Conservation (phyloP, 495 filamentous ascomycete genomes). For the Ramalina peruviana region DNA sequence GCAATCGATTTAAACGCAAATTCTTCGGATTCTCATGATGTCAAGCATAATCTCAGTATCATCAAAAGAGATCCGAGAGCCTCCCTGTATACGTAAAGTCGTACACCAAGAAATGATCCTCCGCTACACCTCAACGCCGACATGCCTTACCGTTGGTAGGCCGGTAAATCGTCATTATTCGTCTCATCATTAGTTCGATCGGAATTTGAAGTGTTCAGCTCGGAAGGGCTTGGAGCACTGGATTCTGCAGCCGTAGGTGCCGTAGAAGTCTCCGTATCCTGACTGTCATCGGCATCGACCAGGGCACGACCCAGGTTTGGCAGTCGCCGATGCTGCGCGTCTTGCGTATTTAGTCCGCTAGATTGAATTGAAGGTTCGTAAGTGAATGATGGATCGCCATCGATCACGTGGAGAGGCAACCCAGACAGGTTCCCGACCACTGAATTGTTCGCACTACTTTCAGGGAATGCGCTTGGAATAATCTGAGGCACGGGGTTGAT, state of each 20-base stretch:
- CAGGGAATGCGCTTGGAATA: no score
- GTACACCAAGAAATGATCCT: background rate
- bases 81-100: no score
- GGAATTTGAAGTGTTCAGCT: background rate
- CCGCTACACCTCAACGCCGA: conserved; percentile 2
- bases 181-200: background rate
- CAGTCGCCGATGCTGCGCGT: background rate
- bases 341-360: background rate
- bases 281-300: conserved; percentile 28
- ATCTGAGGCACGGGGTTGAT: background rate
- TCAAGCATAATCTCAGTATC: no score
- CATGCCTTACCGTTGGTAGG: conserved; percentile 2
- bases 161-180: conserved; percentile 3
- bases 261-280: conserved; percentile 12
- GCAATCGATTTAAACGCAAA: no score
- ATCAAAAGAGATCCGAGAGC: no score
- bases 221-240: conserved; percentile 47
- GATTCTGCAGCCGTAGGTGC: conserved; percentile 23
- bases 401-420: no score
- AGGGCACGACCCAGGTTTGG: background rate
- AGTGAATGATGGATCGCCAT: no score
- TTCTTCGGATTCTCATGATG: no score
- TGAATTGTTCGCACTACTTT: no score
- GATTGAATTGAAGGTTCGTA: no score
- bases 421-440: no score